Conservation (phyloP, 345 rosid species). For the Eutrema heterophyllum region DNA sequence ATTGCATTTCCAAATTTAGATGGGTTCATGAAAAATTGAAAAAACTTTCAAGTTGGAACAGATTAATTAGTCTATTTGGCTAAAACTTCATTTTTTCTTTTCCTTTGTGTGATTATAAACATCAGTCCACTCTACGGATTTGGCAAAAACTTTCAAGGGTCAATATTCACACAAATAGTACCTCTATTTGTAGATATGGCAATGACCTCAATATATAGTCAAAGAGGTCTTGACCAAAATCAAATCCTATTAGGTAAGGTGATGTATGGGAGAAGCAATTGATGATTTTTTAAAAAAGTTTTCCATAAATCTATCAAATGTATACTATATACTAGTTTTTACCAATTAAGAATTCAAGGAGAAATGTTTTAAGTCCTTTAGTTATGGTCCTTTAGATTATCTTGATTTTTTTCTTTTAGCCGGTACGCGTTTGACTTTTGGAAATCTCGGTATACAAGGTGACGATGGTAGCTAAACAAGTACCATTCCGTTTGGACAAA, state of each 20-base stretch:
- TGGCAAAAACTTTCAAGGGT: not conserved
- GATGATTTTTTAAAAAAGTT: not conserved
- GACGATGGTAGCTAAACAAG: no score
- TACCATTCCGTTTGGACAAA: no score
- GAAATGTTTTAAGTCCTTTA: no score
- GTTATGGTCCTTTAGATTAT: no score
- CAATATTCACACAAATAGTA: not conserved
- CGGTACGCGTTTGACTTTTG: no score
- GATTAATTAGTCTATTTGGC: not conserved
- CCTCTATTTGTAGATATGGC: not conserved
- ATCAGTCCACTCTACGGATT: no score
- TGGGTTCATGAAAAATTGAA: not conserved
- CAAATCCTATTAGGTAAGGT: not conserved
- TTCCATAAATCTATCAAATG: not conserved
- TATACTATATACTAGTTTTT: no score
- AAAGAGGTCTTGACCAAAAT: not conserved
- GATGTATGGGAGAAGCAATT: not conserved
- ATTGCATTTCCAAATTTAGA: not conserved
- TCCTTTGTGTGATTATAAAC: not conserved
- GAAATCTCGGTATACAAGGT: no score
- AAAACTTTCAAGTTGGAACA: not conserved
- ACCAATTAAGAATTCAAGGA: no score
- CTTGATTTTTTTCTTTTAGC: no score
- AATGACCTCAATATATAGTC: not conserved
- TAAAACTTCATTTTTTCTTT: not conserved